A percentile compares a stretch with the other conserved stretches of the same genome.
phyloP scores from a whole-genome alignment of 768 basidiomycete species.

The Rhodotorula kratochvilovae region DNA sequence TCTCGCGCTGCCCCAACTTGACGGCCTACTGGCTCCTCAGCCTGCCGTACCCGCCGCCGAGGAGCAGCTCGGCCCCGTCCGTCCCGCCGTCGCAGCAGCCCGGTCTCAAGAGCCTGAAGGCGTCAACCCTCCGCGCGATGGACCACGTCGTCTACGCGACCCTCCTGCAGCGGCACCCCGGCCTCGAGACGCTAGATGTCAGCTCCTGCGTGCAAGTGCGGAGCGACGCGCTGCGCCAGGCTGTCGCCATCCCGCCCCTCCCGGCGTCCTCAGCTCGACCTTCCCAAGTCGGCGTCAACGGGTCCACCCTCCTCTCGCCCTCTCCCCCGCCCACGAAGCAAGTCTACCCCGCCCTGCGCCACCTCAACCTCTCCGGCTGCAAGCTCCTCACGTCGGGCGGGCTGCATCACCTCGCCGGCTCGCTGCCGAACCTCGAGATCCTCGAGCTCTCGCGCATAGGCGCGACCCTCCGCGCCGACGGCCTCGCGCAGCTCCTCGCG shows the following conservation, averaged over 20 bases:
- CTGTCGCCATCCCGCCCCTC: constrained; percentile 43
- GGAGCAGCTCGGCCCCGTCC: constrained; percentile 42
- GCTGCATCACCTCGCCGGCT: constrained; percentile 65
- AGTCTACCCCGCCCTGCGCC: constrained; percentile 65
- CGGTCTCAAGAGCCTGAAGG: constrained; percentile 58
- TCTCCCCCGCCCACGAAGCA: constrained; percentile 51
- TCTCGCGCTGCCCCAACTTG: constrained; percentile 67
- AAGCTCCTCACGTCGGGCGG: constrained; percentile 66
- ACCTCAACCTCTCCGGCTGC: constrained; percentile 70
- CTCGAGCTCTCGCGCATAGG: constrained; percentile 77
- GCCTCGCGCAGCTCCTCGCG: constrained; percentile 65
- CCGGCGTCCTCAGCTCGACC: constrained; percentile 61
- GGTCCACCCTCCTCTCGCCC: constrained; percentile 41
- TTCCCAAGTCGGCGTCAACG: constrained; percentile 46
- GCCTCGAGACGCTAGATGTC: constrained; percentile 44
- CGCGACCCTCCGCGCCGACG: constrained; percentile 59
- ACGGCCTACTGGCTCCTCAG: constrained; percentile 48
- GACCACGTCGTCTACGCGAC: constrained; percentile 41
- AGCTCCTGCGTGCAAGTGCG: neutral
- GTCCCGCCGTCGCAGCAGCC: neutral
- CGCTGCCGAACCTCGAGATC: constrained; percentile 67
- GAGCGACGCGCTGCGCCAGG: neutral
- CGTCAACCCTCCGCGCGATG: constrained; percentile 60
- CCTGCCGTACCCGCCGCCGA: constrained; percentile 49
- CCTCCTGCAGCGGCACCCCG: constrained; percentile 46